Evolutionary conservation across 768 basidiomycete species (phyloP).

Genomic region (Chlorophyllum brunneum): DNA sequence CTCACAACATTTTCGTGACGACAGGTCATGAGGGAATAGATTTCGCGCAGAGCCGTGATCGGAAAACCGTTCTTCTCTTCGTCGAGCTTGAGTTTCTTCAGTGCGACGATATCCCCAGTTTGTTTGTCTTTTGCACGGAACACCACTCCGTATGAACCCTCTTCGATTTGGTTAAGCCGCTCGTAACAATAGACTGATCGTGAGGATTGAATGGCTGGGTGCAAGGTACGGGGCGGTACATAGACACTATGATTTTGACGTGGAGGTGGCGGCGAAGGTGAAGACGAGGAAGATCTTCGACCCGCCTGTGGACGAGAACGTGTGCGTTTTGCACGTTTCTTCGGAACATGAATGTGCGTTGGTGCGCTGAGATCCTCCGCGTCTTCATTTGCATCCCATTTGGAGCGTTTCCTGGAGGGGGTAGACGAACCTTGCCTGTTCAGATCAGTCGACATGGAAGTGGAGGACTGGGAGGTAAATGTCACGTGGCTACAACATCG

Average conservation of each 20-base stretch:
- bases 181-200: constrained; percentile 95
- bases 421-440: constrained; percentile 40
- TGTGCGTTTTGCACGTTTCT: constrained; percentile 52
- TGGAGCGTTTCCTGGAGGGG: constrained; percentile 70
- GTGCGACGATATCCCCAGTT: constrained; percentile 91
- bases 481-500: neutral
- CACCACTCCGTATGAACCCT: constrained; percentile 96
- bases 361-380: constrained; percentile 25
- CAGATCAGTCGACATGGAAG: constrained; percentile 23
- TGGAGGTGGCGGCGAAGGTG: constrained; percentile 15
- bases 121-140: constrained; percentile 94
- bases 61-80: constrained; percentile 99
- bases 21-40: constrained; percentile 95
- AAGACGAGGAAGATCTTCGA: constrained; percentile 17
- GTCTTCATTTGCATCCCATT: constrained; percentile 58
- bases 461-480: neutral
- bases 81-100: constrained; percentile 97
- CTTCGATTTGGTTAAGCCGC: constrained; percentile 95
- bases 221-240: constrained; percentile 70
- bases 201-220: constrained; percentile 81
- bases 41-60: constrained; percentile 91
- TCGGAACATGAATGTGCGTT: constrained; percentile 38
- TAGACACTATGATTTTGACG: constrained; percentile 52
- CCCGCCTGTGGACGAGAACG: constrained; percentile 19
- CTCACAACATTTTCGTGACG: constrained; percentile 94